Evolutionary conservation across 129 eudicot species (phyloP).

Genomic region (Smallanthus sonchifolius): DNA sequence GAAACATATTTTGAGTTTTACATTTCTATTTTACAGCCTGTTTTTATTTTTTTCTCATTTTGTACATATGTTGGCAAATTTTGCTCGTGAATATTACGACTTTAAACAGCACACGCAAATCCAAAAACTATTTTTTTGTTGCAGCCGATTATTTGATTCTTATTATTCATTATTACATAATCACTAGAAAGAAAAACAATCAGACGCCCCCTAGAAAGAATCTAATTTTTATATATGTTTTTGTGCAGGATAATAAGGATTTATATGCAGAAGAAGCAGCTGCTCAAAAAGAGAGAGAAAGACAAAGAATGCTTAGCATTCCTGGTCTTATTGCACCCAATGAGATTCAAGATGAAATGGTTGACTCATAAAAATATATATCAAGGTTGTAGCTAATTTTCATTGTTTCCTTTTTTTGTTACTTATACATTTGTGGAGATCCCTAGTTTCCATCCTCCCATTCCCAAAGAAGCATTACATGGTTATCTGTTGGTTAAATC

Average conservation of each 20-base stretch:
- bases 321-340: constrained; percentile 98
- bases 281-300: constrained; percentile 81
- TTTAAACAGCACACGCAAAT: too few relatives aligned
- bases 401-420: constrained; percentile 16
- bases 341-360: constrained; percentile 96
- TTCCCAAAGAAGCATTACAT: not conserved
- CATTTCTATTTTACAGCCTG: not conserved
- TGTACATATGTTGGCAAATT: too few relatives aligned
- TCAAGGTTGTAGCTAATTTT: constrained; percentile 18
- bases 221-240: not conserved
- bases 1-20: too few relatives aligned
- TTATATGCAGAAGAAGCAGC: constrained; percentile 98
- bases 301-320: constrained; percentile 76
- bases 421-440: constrained; percentile 24
- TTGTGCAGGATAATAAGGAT: constrained; percentile 88
- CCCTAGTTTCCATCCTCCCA: constrained; percentile 11
- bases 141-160: too few relatives aligned
- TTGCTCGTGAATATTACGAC: too few relatives aligned
- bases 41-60: too few relatives aligned
- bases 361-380: constrained; percentile 48
- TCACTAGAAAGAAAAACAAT: not conserved
- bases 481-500: constrained; percentile 16
- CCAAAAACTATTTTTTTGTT: too few relatives aligned
- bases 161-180: not conserved
- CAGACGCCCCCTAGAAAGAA: not conserved